Evolutionary conservation across 1,284 basidiomycete species (phyloP).

Genomic region (Porogramme epimiltina): DNA sequence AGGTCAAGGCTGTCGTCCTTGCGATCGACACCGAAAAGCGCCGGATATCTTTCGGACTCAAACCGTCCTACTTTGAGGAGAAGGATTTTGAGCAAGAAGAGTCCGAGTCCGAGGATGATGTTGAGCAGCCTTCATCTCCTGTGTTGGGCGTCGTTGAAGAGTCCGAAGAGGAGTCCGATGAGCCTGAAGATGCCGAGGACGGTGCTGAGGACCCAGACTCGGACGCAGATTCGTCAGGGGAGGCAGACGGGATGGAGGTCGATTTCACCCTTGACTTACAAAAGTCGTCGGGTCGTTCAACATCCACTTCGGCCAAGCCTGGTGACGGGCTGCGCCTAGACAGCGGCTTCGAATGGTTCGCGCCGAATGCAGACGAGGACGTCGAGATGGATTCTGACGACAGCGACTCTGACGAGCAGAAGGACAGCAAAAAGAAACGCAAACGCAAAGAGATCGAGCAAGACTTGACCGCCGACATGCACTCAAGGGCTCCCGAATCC

Average conservation of each 20-base stretch:
- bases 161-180: constrained; percentile 34
- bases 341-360: constrained; percentile 74
- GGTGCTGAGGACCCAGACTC: background rate
- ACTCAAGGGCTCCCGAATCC: constrained; percentile 85
- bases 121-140: constrained; percentile 23
- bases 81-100: constrained; percentile 48
- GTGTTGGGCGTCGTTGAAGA: constrained; percentile 37
- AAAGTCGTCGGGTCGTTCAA: constrained; percentile 5
- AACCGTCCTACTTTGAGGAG: constrained; percentile 83
- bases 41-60: constrained; percentile 87
- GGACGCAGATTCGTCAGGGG: constrained; percentile 11
- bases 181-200: background rate
- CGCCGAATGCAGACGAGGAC: constrained; percentile 34
- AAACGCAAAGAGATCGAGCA: constrained; percentile 73
- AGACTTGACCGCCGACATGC: constrained; percentile 86
- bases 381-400: constrained; percentile 41
- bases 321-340: constrained; percentile 49
- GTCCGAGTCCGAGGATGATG: constrained; percentile 34
- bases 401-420: constrained; percentile 51
- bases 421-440: constrained; percentile 57
- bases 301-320: background rate
- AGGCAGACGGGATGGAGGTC: constrained; percentile 29
- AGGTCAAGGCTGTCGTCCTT: constrained; percentile 80
- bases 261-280: constrained; percentile 34
- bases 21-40: constrained; percentile 74